phyloP scores from a whole-genome alignment of 495 filamentous ascomycete genomes.

The Recurvomyces mirabilis region DNA sequence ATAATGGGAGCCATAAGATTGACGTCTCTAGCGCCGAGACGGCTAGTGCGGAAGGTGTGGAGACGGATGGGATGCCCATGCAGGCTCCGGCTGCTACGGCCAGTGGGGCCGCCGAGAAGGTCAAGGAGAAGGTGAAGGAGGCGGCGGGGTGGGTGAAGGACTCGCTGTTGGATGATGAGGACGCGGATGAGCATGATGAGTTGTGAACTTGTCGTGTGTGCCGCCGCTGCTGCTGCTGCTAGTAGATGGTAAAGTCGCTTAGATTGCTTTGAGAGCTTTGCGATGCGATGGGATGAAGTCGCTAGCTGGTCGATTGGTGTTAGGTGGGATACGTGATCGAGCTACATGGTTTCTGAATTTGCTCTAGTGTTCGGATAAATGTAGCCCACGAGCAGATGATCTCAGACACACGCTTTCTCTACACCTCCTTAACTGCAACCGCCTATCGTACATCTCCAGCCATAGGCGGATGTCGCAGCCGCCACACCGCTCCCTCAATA shows the following conservation, averaged over 20 bases:
- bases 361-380: too few species aligned
- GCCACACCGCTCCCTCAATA: slow-evolving; percentile 19
- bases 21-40: slow-evolving; percentile 42
- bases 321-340: too few species aligned
- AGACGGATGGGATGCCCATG: slow-evolving; percentile 31
- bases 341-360: too few species aligned
- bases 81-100: slow-evolving; percentile 43
- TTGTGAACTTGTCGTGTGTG: slow-evolving; percentile 10
- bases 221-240: not conserved
- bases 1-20: slow-evolving; percentile 81
- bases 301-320: too few species aligned
- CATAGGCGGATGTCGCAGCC: slow-evolving; percentile 20
- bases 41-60: slow-evolving; percentile 35
- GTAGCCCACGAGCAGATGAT: too few species aligned
- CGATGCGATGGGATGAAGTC: too few species aligned
- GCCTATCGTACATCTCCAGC: slow-evolving; percentile 1
- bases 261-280: not conserved
- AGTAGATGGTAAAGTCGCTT: not conserved
- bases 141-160: slow-evolving; percentile 34
- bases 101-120: slow-evolving; percentile 36
- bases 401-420: too few species aligned
- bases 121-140: slow-evolving; percentile 28
- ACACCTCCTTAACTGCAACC: too few species aligned
- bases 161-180: slow-evolving; percentile 12
- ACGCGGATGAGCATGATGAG: slow-evolving; percentile 24